Evolutionary conservation across 2,329 filamentous ascomycete species (phyloP).

Genomic region (Colletotrichum truncatum): DNA sequence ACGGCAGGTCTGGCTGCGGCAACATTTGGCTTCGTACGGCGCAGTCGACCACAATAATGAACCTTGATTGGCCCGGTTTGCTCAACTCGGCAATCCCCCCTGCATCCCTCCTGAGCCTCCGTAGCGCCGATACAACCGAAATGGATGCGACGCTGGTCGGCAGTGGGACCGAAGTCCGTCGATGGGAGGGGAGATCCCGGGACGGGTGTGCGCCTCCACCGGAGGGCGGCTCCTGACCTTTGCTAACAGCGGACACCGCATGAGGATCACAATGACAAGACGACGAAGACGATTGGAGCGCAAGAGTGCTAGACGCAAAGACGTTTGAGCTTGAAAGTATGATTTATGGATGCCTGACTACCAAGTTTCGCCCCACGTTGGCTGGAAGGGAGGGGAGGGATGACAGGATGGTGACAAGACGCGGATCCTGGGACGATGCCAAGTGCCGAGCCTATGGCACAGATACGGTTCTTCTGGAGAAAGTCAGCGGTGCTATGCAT

Average conservation of each 20-base stretch:
- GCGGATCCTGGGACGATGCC: neutral
- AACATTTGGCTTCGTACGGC: too few species aligned
- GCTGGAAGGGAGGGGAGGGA: neutral
- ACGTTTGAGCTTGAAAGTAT: neutral
- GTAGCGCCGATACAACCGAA: neutral
- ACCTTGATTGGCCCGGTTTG: too few species aligned
- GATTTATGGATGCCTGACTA: neutral
- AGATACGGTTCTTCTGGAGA: neutral
- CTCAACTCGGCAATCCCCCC: too few species aligned
- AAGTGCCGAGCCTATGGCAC: slow-evolving; percentile 4
- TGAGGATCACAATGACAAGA: neutral
- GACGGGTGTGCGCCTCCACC: neutral
- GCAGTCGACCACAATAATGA: too few species aligned
- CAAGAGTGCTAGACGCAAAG: neutral
- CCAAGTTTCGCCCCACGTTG: neutral
- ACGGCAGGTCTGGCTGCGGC: too few species aligned
- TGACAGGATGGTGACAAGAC: neutral
- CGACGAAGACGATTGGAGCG: slow-evolving; percentile 11
- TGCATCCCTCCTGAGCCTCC: neutral
- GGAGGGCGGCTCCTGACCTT: neutral
- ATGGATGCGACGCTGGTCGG: neutral
- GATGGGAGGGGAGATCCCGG: neutral
- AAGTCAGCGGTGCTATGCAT: neutral
- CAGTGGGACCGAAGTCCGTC: neutral
- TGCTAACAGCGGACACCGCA: neutral